phyloP scores from a whole-genome alignment of 2,329 filamentous ascomycete species.

The Fusarium torulosum region DNA sequence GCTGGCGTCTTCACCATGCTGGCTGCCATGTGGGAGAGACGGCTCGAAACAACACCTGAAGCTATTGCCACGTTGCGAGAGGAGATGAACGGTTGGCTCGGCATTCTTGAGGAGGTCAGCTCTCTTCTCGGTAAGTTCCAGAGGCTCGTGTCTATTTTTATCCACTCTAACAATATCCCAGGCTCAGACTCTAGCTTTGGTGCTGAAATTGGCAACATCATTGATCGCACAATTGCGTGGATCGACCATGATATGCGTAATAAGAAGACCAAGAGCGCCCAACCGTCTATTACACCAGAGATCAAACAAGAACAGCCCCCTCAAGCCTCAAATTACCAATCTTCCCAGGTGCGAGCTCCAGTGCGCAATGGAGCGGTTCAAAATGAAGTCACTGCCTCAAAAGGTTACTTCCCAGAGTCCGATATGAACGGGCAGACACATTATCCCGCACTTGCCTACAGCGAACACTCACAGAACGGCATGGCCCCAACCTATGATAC shows the following conservation, averaged over 20 bases:
- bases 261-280: constrained; percentile 45
- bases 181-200: constrained; percentile 60
- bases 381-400: constrained; percentile 41
- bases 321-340: constrained; percentile 44
- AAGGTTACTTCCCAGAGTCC: constrained; percentile 50
- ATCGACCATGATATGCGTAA: constrained; percentile 64
- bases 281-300: constrained; percentile 36
- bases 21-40: constrained; percentile 76
- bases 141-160: neutral
- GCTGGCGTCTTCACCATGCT: constrained; percentile 80
- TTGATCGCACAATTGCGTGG: constrained; percentile 64
- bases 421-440: constrained; percentile 46
- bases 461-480: constrained; percentile 44
- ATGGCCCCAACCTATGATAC: constrained; percentile 47
- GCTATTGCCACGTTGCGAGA: constrained; percentile 71
- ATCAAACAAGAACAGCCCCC: constrained; percentile 55
- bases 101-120: constrained; percentile 75
- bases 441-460: constrained; percentile 52
- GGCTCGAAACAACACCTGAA: constrained; percentile 67
- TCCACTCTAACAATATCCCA: constrained; percentile 46
- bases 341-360: constrained; percentile 27
- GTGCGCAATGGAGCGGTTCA: constrained; percentile 29
- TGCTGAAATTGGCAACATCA: constrained; percentile 61
- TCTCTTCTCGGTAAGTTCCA: constrained; percentile 71
- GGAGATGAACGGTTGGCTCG: constrained; percentile 78